phyloP scores from a whole-genome alignment of 441 rosid species.

The Populus hybrid region DNA sequence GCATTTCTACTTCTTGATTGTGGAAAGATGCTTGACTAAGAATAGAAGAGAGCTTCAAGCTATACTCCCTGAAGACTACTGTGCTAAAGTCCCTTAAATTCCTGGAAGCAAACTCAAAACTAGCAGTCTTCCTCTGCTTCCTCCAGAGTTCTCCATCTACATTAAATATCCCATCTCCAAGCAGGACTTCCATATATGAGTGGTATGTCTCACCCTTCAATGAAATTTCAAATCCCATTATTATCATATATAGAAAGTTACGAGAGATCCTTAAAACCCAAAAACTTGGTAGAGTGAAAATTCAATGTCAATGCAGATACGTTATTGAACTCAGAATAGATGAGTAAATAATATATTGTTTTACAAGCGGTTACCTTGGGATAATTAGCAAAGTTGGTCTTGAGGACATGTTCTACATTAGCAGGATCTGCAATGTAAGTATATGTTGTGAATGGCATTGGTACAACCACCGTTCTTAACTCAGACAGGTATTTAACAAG shows the following conservation, averaged over 20 bases:
- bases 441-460: conserved; percentile 85
- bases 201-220: conserved; percentile 83
- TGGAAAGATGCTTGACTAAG: conserved; percentile 35
- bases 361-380: conserved; percentile 12
- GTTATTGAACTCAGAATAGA: background rate
- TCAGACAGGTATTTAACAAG: conserved; percentile 65
- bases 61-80: conserved; percentile 83
- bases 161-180: conserved; percentile 93
- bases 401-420: conserved; percentile 87
- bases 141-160: conserved; percentile 93
- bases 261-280: background rate
- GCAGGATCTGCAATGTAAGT: conserved; percentile 94
- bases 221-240: conserved; percentile 4
- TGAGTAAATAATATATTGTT: background rate
- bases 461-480: conserved; percentile 70
- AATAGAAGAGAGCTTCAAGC: conserved; percentile 42
- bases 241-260: background rate
- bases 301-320: background rate
- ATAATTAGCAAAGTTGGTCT: conserved; percentile 72
- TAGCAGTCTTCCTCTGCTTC: conserved; percentile 90
- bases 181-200: conserved; percentile 89
- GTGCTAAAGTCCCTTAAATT: conserved; percentile 90
- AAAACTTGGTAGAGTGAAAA: background rate
- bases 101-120: conserved; percentile 96
- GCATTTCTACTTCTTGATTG: conserved; percentile 72